phyloP scores from a whole-genome alignment of 2,329 filamentous ascomycete genomes.

The Stemphylium beticola region DNA sequence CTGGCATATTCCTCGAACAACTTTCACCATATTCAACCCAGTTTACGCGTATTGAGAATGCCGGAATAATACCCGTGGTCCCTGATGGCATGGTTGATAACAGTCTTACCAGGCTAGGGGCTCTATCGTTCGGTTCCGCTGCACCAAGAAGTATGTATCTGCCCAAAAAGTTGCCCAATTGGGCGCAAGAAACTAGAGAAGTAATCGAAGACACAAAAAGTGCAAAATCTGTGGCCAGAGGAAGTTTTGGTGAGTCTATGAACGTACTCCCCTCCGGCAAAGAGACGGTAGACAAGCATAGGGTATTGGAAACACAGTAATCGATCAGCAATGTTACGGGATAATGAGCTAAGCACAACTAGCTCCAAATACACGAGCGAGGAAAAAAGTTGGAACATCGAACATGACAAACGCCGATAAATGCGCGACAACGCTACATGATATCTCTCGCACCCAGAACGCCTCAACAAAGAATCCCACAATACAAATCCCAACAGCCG shows the following conservation, averaged over 20 bases:
- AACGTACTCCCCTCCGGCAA: too few relatives aligned
- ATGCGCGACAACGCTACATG: not conserved
- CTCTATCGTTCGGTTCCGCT: too few relatives aligned
- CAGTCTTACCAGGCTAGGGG: too few relatives aligned
- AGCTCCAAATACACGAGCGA: too few relatives aligned
- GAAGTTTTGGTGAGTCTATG: too few relatives aligned
- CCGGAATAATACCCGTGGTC: not conserved
- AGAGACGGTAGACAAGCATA: too few relatives aligned
- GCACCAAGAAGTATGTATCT: not conserved
- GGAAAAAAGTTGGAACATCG: not conserved
- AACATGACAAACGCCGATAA: not conserved
- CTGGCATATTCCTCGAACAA: not conserved
- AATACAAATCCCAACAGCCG: not conserved
- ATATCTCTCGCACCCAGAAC: slow-evolving; percentile 3
- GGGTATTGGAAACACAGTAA: too few relatives aligned
- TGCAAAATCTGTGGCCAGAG: too few relatives aligned
- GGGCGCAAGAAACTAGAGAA: not conserved
- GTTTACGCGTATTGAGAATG: not conserved
- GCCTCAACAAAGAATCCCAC: not conserved
- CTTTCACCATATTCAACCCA: not conserved
- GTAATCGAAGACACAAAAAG: too few relatives aligned
- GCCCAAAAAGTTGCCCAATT: not conserved
- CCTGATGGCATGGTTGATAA: too few relatives aligned
- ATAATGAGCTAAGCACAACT: too few relatives aligned
- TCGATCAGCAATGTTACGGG: too few relatives aligned